Evolutionary conservation across 2,329 filamentous ascomycete genomes (phyloP).

Genomic region (Elsinoe perseae): DNA sequence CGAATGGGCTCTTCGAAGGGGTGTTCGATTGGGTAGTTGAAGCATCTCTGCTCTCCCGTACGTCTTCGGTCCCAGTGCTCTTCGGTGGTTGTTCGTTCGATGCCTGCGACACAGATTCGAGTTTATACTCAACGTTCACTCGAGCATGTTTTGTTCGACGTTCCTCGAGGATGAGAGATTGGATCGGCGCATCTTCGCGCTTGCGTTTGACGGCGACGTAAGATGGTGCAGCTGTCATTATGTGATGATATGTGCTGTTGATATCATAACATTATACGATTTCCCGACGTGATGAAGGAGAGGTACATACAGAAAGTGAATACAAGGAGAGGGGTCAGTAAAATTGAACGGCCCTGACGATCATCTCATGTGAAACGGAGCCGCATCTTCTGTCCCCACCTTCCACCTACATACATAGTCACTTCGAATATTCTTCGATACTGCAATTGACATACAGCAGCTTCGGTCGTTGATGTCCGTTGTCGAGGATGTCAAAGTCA

Average conservation of each 20-base stretch:
- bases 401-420: neutral
- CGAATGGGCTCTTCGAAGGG: constrained; percentile 9
- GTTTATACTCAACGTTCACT: constrained; percentile 15
- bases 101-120: constrained; percentile 17
- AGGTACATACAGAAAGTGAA: neutral
- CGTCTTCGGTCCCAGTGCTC: neutral
- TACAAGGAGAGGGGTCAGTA: constrained; percentile 4
- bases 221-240: constrained; percentile 42
- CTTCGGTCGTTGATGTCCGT: neutral
- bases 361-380: constrained; percentile 12
- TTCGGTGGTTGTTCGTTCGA: constrained; percentile 14
- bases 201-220: constrained; percentile 50
- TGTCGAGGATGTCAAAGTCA: neutral
- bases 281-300: neutral
- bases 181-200: constrained; percentile 44
- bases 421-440: neutral
- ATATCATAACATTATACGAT: constrained; percentile 3
- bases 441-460: neutral
- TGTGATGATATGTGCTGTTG: constrained; percentile 2
- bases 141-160: constrained; percentile 18
- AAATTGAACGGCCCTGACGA: constrained; percentile 13
- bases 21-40: neutral
- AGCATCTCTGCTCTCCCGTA: neutral
- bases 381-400: constrained; percentile 1
- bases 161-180: constrained; percentile 20